Evolutionary conservation across 768 basidiomycete species (phyloP), one percentile per base, ranked within the genome.

Genomic region (Butyriboletus loyo): DNA sequence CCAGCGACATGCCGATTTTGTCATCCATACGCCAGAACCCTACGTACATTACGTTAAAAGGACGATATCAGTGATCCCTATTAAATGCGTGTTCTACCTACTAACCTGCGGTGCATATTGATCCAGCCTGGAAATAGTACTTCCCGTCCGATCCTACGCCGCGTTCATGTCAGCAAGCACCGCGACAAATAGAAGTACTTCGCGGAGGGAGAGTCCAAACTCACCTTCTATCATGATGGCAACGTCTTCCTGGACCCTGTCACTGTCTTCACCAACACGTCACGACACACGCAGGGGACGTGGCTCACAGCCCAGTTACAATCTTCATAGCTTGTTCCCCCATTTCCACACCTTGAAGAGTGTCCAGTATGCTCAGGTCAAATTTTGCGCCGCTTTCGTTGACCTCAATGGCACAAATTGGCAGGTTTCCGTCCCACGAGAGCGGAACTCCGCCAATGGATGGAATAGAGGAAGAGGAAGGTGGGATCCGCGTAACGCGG

Each of bases 21-120:
- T 90, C 87, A 56, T 77, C 65, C 71, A 90, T 75, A 17, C 87
- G 77, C 89, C 89, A 90, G 55, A 81, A 84, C 22, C 89, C 89
- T 87, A 61, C 28, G 31, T 49, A 61, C 37, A 31, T 54, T 38
- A 54, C 50, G 53, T 55, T 5, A 34, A 21, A 46, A 44, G 9
- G 4, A 38, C 46, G 4, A 15, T 9, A 44, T 53, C 40, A 54
- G 46, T 32, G 7, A 45, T 28, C 13, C 34, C 27, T 25, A 36
- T 11, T 7, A 24, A 40, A 27, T 25, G 38, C 24, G 24, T 42
- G 25, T 35, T 15, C 28, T 35, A 22, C 34, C 40, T 54, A 64
- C 76, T 55, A 43, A 82, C 85, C 87, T 56, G 85, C 72, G 17
- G 85, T 75, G 53, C 79, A 78, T 57, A 89, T 82, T 0, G 81